These are phyloP conservation scores for Trichoderma reesei DNA, from an alignment of 495 filamentous ascomycete genomes.

Conservation along the genomic window DNA sequence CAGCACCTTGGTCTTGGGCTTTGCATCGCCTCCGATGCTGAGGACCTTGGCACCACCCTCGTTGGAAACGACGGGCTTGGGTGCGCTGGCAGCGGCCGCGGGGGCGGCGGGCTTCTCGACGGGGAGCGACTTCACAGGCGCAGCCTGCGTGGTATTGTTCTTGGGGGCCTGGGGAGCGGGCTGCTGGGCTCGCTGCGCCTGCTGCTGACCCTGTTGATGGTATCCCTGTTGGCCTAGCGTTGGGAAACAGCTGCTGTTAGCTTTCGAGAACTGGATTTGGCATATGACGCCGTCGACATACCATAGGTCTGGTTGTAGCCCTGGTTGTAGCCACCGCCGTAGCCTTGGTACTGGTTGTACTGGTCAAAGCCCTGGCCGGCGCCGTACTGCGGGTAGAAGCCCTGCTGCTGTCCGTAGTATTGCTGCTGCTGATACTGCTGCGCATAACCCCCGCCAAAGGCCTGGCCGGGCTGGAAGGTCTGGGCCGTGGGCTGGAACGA, in stretches of 20 bases:
- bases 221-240: conserved; percentile 14
- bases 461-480: conserved; percentile 68
- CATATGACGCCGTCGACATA: conserved; percentile 15
- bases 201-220: conserved; percentile 29
- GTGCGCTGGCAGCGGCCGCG: conserved; percentile 32
- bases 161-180: conserved; percentile 44
- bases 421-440: conserved; percentile 43
- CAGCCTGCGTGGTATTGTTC: conserved; percentile 58
- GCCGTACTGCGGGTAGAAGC: conserved; percentile 51
- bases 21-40: conserved; percentile 42
- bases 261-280: conserved; percentile 21
- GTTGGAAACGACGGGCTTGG: conserved; percentile 37
- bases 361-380: conserved; percentile 26
- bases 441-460: conserved; percentile 29
- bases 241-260: not conserved
- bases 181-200: conserved; percentile 45
- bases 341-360: conserved; percentile 49
- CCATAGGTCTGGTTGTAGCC: conserved; percentile 54
- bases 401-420: conserved; percentile 35
- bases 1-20: conserved; percentile 59
- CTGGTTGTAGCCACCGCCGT: conserved; percentile 35
- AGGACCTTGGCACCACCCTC: conserved; percentile 42
- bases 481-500: conserved; percentile 73
- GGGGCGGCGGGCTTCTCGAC: conserved; percentile 17
- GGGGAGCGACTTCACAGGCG: conserved; percentile 25